Conservation (phyloP, 2,329 filamentous ascomycete species). For the Cladosporium sp. region DNA sequence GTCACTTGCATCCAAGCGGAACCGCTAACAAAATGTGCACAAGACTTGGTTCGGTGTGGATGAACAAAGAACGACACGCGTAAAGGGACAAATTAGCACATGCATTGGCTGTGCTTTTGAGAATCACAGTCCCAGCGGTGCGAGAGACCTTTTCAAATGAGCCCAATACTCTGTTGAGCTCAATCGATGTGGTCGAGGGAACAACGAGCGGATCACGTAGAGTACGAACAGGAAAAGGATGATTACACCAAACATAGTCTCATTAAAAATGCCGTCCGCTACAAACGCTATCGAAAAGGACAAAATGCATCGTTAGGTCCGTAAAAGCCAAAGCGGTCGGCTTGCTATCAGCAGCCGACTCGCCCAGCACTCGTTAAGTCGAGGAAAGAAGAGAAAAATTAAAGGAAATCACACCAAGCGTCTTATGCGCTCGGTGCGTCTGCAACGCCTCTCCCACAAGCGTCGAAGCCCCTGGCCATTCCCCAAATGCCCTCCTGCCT, state of each 20-base stretch:
- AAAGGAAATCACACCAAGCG: not conserved
- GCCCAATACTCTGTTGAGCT: no score
- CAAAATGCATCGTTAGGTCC: slow-evolving; percentile 11
- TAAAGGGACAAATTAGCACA: no score
- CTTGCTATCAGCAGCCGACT: slow-evolving; percentile 9
- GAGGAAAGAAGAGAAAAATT: not conserved
- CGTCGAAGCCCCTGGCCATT: slow-evolving; percentile 16
- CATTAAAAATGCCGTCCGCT: slow-evolving; percentile 5
- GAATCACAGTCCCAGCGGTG: no score
- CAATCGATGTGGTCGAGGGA: no score
- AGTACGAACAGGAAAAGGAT: not conserved
- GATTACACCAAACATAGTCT: slow-evolving; percentile 12
- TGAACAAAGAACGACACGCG: no score
- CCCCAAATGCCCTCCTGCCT: slow-evolving; percentile 14
- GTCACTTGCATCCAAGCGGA: no score
- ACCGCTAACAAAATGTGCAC: no score
- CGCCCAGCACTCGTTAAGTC: not conserved
- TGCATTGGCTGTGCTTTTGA: no score
- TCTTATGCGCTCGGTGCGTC: not conserved
- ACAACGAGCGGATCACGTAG: not conserved
- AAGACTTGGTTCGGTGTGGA: no score
- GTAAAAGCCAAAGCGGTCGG: not conserved
- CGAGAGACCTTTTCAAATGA: no score
- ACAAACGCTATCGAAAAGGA: slow-evolving; percentile 2
- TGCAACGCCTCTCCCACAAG: slow-evolving; percentile 1